phyloP scores from a whole-genome alignment of 257 asterid genomes.

The Nicotiana sylvestris region DNA sequence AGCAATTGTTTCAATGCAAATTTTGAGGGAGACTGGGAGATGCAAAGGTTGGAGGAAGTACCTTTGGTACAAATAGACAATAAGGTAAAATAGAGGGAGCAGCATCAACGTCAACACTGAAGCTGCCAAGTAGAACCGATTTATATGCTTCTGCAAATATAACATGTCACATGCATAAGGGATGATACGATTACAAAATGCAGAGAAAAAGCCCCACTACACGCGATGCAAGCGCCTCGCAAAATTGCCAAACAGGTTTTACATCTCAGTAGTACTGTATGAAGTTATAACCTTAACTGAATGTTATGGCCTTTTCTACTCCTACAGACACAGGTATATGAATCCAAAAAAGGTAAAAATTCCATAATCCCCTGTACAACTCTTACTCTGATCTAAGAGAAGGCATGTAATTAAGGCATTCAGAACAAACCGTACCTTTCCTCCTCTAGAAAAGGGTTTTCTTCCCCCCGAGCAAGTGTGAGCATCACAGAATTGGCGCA shows the following conservation, averaged over 20 bases:
- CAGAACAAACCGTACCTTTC: constrained; percentile 51
- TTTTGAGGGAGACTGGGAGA: neutral
- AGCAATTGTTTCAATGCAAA: constrained; percentile 6
- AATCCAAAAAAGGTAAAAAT: neutral
- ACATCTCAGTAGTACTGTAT: neutral
- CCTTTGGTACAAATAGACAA: constrained; percentile 73
- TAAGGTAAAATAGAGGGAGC: constrained; percentile 73
- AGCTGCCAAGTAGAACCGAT: constrained; percentile 55
- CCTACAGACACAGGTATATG: neutral
- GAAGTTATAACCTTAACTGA: neutral
- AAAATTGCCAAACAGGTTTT: neutral
- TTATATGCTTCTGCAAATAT: constrained; percentile 66
- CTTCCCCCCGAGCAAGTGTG: constrained; percentile 67
- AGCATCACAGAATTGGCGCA: constrained; percentile 90
- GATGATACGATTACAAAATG: neutral
- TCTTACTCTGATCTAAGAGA: neutral
- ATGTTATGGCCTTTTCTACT: neutral
- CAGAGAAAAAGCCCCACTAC: neutral
- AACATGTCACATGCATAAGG: constrained; percentile 9
- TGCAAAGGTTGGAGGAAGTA: constrained; percentile 27
- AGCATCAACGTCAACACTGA: constrained; percentile 70
- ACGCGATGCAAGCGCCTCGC: neutral
- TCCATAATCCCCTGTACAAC: neutral
- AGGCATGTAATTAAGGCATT: neutral
- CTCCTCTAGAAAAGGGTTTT: constrained; percentile 81